A percentile compares a stretch with the other conserved stretches of the same genome.
Evolutionary conservation across 1,284 basidiomycete genomes (phyloP).

Genomic region (Anthracocystis setariae): DNA sequence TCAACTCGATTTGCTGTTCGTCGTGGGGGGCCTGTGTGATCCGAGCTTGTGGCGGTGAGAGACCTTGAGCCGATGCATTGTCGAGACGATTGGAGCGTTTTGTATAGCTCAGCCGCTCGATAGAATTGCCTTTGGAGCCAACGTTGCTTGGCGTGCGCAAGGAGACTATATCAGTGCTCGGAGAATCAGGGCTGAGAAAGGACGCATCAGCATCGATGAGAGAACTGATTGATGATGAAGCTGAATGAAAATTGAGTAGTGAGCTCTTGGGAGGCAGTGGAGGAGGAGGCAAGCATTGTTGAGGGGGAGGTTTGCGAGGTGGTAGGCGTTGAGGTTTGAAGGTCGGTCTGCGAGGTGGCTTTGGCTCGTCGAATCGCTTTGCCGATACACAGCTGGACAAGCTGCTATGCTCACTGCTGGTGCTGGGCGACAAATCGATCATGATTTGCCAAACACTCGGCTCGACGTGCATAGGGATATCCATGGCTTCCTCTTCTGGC

Average conservation of each 20-base stretch:
- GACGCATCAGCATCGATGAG: not conserved
- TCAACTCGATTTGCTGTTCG: constrained; percentile 7
- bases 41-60: not conserved
- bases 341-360: constrained; percentile 7
- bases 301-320: constrained; percentile 45
- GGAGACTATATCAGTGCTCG: not conserved
- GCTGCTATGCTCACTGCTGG: constrained; percentile 13
- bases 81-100: not conserved
- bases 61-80: not conserved
- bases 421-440: constrained; percentile 8
- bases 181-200: not conserved
- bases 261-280: constrained; percentile 8
- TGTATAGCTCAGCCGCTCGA: not conserved
- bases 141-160: not conserved
- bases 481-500: not conserved
- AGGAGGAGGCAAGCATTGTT: constrained; percentile 17
- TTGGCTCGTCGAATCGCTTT: not conserved
- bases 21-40: not conserved
- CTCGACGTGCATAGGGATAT: not conserved
- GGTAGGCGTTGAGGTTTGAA: constrained; percentile 22
- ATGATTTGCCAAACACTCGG: constrained; percentile 17
- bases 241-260: not conserved
- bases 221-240: not conserved
- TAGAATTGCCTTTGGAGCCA: not conserved
- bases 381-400: not conserved